These are phyloP conservation scores for Vitis hybrid DNA, from an alignment of 177 flowering plant genomes.

Conservation along the genomic window DNA sequence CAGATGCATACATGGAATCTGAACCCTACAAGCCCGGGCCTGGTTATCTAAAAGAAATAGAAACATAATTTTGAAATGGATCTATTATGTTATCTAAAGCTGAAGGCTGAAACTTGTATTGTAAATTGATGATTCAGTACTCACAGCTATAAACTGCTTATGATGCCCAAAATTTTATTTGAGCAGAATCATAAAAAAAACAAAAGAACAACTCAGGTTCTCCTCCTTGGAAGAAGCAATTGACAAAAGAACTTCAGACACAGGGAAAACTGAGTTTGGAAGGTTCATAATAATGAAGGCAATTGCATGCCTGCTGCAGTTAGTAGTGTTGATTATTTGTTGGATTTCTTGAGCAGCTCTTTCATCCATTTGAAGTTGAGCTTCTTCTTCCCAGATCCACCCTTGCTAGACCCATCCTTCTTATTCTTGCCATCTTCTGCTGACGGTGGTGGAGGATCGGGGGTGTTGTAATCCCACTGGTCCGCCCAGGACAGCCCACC, in stretches of 20 bases:
- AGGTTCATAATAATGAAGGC: background rate
- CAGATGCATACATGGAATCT: conserved; percentile 70
- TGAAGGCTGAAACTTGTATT: no score
- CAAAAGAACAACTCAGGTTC: no score
- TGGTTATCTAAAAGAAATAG: conserved; percentile 41
- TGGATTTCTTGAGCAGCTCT: conserved; percentile 43
- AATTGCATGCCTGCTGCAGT: no score
- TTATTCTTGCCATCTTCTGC: conserved; percentile 20
- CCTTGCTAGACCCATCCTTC: conserved; percentile 27
- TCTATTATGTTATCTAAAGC: no score
- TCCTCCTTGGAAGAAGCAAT: no score
- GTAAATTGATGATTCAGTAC: no score
- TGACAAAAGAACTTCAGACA: no score
- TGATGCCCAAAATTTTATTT: no score
- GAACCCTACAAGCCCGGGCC: conserved; percentile 84
- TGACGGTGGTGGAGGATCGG: conserved; percentile 25
- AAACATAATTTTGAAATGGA: no score
- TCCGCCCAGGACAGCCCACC: conserved; percentile 62
- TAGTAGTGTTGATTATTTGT: conserved; percentile 10
- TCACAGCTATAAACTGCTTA: no score
- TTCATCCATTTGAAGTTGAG: conserved; percentile 42
- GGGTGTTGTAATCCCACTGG: conserved; percentile 49
- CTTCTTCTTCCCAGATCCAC: conserved; percentile 29
- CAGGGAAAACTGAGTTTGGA: no score
- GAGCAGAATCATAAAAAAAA: no score